These are phyloP conservation scores for Suillus americanus DNA, from an alignment of 768 basidiomycete species.

Conservation along the genomic window DNA sequence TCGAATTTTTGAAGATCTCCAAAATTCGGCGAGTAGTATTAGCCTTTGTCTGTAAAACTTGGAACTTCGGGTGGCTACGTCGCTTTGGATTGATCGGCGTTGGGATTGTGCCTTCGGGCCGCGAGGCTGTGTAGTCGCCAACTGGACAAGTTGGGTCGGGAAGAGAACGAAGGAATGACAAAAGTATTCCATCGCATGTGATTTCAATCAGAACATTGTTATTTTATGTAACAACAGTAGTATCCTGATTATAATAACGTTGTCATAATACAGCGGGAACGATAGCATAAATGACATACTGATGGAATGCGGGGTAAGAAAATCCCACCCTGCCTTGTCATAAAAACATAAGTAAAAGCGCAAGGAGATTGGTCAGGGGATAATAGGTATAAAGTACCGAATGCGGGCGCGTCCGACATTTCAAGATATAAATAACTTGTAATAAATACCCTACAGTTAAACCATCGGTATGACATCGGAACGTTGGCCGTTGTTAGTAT, in stretches of 20 bases:
- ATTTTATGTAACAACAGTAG: background rate
- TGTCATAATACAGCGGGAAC: background rate
- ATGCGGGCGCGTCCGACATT: background rate
- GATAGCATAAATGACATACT: background rate
- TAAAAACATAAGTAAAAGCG: background rate
- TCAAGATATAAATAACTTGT: background rate
- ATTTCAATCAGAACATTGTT: background rate
- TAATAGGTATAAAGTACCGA: background rate
- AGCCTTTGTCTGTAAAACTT: background rate
- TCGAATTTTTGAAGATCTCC: background rate
- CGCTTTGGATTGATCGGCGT: no score
- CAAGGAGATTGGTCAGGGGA: background rate
- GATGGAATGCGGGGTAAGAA: background rate
- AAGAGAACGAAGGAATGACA: background rate
- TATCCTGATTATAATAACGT: no score
- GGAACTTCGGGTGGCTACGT: background rate
- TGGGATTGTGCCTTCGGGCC: background rate
- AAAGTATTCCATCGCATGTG: background rate
- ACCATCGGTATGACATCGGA: conserved; percentile 21
- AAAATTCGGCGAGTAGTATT: background rate
- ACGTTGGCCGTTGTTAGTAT: background rate
- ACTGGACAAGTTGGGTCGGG: background rate
- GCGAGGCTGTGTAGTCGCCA: background rate
- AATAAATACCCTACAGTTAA: background rate
- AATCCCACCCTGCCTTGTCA: background rate